phyloP scores from a whole-genome alignment of 257 asterid species.

The Perilla frutescens region DNA sequence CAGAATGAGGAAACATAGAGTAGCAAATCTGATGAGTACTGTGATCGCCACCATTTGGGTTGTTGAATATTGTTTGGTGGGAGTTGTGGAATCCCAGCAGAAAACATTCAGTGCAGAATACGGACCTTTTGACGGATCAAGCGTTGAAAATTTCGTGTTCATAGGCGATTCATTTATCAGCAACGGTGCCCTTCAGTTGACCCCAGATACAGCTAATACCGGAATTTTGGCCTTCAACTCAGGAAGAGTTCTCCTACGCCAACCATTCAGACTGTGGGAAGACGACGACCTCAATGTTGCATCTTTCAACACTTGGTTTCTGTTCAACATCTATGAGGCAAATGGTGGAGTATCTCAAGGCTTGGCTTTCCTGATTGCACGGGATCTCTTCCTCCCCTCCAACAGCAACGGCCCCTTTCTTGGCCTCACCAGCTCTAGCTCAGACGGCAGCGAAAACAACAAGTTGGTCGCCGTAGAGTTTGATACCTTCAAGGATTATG shows the following conservation, averaged over 20 bases:
- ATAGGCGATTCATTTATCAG: background rate
- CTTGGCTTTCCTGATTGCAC: constrained; percentile 45
- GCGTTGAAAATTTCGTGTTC: no score
- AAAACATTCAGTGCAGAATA: no score
- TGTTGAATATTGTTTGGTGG: no score
- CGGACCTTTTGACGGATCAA: no score
- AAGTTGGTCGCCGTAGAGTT: constrained; percentile 45
- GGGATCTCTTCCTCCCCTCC: constrained; percentile 34
- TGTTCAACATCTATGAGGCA: constrained; percentile 17
- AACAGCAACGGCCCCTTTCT: constrained; percentile 47
- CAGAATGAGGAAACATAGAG: no score
- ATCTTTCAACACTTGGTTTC: constrained; percentile 47
- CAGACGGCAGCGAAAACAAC: constrained; percentile 27
- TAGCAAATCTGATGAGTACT: no score
- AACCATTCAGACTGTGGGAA: constrained; percentile 38
- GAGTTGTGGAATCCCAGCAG: no score
- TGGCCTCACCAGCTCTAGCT: constrained; percentile 43
- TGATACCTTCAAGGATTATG: constrained; percentile 38
- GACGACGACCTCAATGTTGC: background rate
- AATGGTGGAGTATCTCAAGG: constrained; percentile 36
- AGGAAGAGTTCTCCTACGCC: constrained; percentile 34
- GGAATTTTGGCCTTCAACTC: background rate
- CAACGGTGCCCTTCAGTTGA: constrained; percentile 38
- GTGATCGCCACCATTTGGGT: no score
- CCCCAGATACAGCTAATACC: background rate